Evolutionary conservation across 768 basidiomycete species (phyloP), one percentile per base, ranked within the genome.

Genomic region (Leccinum disarticulatum): DNA sequence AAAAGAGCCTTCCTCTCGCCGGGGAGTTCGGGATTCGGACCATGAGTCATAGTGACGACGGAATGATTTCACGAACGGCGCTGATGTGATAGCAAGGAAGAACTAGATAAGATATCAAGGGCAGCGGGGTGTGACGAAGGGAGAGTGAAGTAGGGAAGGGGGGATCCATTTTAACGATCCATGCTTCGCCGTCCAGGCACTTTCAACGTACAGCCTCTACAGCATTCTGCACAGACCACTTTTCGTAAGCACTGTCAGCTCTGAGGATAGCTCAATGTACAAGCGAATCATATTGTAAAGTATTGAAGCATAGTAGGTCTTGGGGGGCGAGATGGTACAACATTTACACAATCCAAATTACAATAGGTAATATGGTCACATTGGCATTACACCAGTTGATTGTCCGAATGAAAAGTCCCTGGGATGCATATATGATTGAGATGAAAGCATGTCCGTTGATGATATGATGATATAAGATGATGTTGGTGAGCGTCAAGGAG

Each of bases 1-100:
- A 72, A 63, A 43, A 73, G 64, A 1, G 59, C 71, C 53, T 36
- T 66, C 58, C 58, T 69, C 19, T 47, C 54, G 43, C 61, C 59
- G 11, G 35, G 48, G 15, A 2, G 2, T 54, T 41, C 31, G 15
- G 56, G 17, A n/a, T 50, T 38, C 38, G 38, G 50, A 53, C 25
- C 28, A 30, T 11, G 11, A 36, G 48, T 6, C 67, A 69, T 69
- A 4, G 33, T 38, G 22, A 22, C 22, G 22, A 22, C 22, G 22
- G n/a, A n/a, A n/a, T n/a, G 19, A 11, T 54, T 28, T 14, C 22
- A 19, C 33, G 28, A 41, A 31, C 9, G 57, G n/a, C 4, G 52
- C 51, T 22, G 14, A 31, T 15, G 22, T 22, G 22, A 28, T 14
- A 10, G 27, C 17, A 10, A 8, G 8, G 22, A 33, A 14, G 14